These are phyloP conservation scores for Fusarium odoratissimum DNA, from an alignment of 2,329 filamentous ascomycete species.

Conservation along the genomic window DNA sequence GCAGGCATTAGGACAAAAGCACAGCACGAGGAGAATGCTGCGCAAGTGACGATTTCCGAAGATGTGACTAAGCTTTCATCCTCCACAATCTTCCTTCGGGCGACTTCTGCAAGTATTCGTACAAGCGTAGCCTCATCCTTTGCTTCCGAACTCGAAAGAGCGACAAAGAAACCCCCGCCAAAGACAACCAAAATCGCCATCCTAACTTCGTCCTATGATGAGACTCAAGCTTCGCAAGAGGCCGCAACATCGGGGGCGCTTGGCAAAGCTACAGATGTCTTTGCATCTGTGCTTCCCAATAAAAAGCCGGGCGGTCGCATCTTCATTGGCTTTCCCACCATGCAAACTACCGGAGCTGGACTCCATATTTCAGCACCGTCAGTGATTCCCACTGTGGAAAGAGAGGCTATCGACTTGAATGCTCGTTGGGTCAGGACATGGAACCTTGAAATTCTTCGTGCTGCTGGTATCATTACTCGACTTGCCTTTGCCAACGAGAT, in stretches of 20 bases:
- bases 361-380: slow-evolving; percentile 96
- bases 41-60: slow-evolving; percentile 72
- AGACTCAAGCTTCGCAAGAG: slow-evolving; percentile 73
- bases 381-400: slow-evolving; percentile 95
- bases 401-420: slow-evolving; percentile 96
- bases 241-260: slow-evolving; percentile 56
- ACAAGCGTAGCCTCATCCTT: slow-evolving; percentile 80
- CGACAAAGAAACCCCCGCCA: slow-evolving; percentile 96
- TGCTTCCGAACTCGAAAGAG: slow-evolving; percentile 87
- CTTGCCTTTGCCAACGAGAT: slow-evolving; percentile 92
- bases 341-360: slow-evolving; percentile 93
- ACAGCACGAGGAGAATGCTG: slow-evolving; percentile 70
- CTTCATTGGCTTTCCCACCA: slow-evolving; percentile 97
- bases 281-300: slow-evolving; percentile 88
- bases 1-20: slow-evolving; percentile 63
- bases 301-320: slow-evolving; percentile 86
- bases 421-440: slow-evolving; percentile 93
- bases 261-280: slow-evolving; percentile 78
- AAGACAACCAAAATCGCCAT: slow-evolving; percentile 88
- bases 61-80: slow-evolving; percentile 77
- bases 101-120: slow-evolving; percentile 84
- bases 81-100: slow-evolving; percentile 87
- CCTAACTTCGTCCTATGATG: slow-evolving; percentile 90
- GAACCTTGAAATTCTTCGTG: slow-evolving; percentile 93
- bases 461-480: slow-evolving; percentile 89